phyloP scores from a whole-genome alignment of 768 basidiomycete genomes.

The Sistotremastrum niveocremeum region DNA sequence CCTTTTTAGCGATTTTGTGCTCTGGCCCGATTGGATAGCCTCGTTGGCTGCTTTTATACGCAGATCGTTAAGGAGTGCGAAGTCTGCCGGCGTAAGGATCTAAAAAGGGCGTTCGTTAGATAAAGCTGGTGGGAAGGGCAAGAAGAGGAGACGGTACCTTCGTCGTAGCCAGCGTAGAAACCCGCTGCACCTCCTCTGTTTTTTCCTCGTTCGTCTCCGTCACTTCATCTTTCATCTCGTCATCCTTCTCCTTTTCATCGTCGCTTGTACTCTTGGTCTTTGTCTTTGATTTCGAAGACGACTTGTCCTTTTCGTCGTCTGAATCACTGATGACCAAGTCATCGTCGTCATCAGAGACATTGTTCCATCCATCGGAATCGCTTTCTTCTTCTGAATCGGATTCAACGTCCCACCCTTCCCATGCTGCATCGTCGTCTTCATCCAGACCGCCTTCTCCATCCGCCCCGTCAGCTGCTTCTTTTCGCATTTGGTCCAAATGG shows the following conservation, averaged over 20 bases:
- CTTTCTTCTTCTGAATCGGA: slow-evolving; percentile 46
- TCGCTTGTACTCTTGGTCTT: slow-evolving; percentile 5
- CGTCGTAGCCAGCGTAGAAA: slow-evolving; percentile 64
- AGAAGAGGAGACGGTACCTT: slow-evolving; percentile 36
- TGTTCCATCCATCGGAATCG: slow-evolving; percentile 62
- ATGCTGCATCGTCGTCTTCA: slow-evolving; percentile 53
- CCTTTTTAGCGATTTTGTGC: slow-evolving; percentile 62
- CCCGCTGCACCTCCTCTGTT: slow-evolving; percentile 21
- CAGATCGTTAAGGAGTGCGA: slow-evolving; percentile 80
- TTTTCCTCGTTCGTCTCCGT: slow-evolving; percentile 11
- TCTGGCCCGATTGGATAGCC: slow-evolving; percentile 55
- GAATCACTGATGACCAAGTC: slow-evolving; percentile 76
- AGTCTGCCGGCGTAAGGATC: slow-evolving; percentile 97
- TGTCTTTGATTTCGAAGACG: slow-evolving; percentile 6
- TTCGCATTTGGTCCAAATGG: slow-evolving; percentile 59
- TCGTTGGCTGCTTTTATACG: slow-evolving; percentile 64
- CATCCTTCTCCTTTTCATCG: slow-evolving; percentile 10
- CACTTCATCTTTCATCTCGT: slow-evolving; percentile 9
- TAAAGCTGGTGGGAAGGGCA: background rate
- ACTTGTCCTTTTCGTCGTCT: slow-evolving; percentile 50
- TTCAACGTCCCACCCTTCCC: slow-evolving; percentile 85
- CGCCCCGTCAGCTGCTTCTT: slow-evolving; percentile 38
- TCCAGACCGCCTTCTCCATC: slow-evolving; percentile 32
- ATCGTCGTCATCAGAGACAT: slow-evolving; percentile 58
- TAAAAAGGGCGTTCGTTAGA: slow-evolving; percentile 17